phyloP scores from a whole-genome alignment of 2,329 filamentous ascomycete species.

The Chaetomium sp. region DNA sequence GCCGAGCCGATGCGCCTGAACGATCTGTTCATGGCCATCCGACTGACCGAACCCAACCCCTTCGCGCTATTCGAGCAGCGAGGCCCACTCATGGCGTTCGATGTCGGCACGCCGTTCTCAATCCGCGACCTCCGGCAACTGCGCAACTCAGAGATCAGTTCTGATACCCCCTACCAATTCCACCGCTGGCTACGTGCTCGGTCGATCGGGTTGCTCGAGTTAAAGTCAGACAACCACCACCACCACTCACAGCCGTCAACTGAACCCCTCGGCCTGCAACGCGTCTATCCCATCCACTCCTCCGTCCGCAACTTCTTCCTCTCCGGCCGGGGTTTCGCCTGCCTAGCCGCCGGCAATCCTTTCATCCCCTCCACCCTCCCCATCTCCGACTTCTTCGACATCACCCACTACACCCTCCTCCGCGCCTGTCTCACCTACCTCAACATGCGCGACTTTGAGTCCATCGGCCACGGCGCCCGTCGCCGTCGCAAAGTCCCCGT shows the following conservation, averaged over 20 bases:
- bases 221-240: conserved; percentile 20
- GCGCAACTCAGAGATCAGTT: conserved; percentile 23
- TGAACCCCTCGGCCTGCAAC: conserved; percentile 27
- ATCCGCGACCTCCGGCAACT: conserved; percentile 24
- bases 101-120: conserved; percentile 23
- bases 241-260: conserved; percentile 8
- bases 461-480: conserved; percentile 20
- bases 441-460: conserved; percentile 30
- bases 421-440: conserved; percentile 29
- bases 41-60: conserved; percentile 23
- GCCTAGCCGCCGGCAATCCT: conserved; percentile 17
- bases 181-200: conserved; percentile 28
- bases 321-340: conserved; percentile 28
- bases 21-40: conserved; percentile 28
- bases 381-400: conserved; percentile 24
- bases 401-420: conserved; percentile 27
- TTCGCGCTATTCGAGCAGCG: conserved; percentile 13
- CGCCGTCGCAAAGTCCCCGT: background rate
- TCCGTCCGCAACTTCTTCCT: conserved; percentile 31
- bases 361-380: conserved; percentile 12
- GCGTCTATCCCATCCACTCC: conserved; percentile 28
- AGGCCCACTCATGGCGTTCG: conserved; percentile 21
- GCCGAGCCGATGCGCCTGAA: conserved; percentile 29
- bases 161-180: conserved; percentile 27
- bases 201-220: conserved; percentile 30